These are phyloP conservation scores for Abrus precatorius DNA, from an alignment of 306 rosid species.

Conservation along the genomic window DNA sequence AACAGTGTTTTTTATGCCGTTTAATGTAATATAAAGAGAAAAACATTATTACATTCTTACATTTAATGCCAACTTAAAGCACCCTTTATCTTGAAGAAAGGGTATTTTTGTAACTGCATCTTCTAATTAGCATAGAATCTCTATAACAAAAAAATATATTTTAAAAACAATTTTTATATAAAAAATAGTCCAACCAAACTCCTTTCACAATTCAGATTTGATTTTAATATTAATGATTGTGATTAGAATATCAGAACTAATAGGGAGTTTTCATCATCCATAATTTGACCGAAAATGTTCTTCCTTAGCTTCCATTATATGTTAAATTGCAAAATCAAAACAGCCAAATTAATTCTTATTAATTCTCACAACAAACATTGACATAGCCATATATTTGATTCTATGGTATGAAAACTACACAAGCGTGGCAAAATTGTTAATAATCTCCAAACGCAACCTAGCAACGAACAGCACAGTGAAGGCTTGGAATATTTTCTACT, in stretches of 20 bases:
- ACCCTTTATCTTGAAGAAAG: too few relatives aligned
- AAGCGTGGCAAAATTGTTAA: not conserved
- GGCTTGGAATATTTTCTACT: constrained; percentile 50
- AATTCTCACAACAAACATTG: not conserved
- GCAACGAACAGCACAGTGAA: constrained; percentile 55
- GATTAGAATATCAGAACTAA: not conserved
- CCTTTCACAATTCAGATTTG: not conserved
- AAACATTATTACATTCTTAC: too few relatives aligned
- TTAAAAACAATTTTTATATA: too few relatives aligned
- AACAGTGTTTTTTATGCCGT: too few relatives aligned
- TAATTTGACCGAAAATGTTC: not conserved
- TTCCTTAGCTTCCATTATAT: not conserved
- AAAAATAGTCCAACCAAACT: not conserved
- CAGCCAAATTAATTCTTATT: not conserved
- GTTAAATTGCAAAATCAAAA: not conserved
- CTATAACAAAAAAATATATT: too few relatives aligned
- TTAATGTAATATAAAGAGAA: too few relatives aligned
- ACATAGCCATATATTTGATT: not conserved
- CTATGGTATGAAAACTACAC: not conserved
- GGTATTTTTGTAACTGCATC: too few relatives aligned
- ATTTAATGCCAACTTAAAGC: too few relatives aligned
- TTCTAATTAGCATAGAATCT: too few relatives aligned
- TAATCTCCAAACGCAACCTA: constrained; percentile 47
- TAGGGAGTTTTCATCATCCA: not conserved
- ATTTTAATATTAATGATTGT: not conserved